Evolutionary conservation across 805 yeast genomes (phyloP).

Genomic region (Jamesozyma hellenica): DNA sequence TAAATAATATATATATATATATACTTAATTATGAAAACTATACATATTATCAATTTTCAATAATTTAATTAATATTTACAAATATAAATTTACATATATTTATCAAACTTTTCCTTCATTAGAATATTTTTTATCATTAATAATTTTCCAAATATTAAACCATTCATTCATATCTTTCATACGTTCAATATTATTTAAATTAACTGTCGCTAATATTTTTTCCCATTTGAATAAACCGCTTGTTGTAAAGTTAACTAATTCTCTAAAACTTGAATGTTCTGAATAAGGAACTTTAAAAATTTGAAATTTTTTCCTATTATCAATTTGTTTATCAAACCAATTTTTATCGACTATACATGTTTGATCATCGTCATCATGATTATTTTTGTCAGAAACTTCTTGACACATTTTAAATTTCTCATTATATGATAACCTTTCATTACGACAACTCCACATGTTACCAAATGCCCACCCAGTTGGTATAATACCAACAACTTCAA

Average conservation of each 20-base stretch:
- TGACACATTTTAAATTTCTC: constrained; percentile 11
- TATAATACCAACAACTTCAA: constrained; percentile 50
- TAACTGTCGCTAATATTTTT: constrained; percentile 73
- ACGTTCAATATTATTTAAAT: constrained; percentile 26
- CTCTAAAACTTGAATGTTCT: constrained; percentile 87
- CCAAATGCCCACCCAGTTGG: constrained; percentile 90
- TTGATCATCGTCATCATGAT: constrained; percentile 6
- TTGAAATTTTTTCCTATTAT: constrained; percentile 28
- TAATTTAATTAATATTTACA: too few relatives aligned
- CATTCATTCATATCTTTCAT: constrained; percentile 28
- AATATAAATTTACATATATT: too few relatives aligned
- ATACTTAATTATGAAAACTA: too few relatives aligned
- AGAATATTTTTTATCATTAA: constrained; percentile 3
- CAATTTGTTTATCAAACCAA: constrained; percentile 21
- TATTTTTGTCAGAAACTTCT: background rate
- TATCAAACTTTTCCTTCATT: too few relatives aligned
- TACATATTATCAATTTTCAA: too few relatives aligned
- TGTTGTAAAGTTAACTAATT: constrained; percentile 56
- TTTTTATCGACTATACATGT: constrained; percentile 12
- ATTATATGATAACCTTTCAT: constrained; percentile 8
- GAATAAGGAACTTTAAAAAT: constrained; percentile 73
- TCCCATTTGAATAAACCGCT: constrained; percentile 34
- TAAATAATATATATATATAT: too few relatives aligned
- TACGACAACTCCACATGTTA: constrained; percentile 11
- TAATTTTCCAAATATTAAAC: constrained; percentile 28